These are phyloP conservation scores for Brassica nigra DNA, from an alignment of 345 rosid genomes.

Conservation along the genomic window DNA sequence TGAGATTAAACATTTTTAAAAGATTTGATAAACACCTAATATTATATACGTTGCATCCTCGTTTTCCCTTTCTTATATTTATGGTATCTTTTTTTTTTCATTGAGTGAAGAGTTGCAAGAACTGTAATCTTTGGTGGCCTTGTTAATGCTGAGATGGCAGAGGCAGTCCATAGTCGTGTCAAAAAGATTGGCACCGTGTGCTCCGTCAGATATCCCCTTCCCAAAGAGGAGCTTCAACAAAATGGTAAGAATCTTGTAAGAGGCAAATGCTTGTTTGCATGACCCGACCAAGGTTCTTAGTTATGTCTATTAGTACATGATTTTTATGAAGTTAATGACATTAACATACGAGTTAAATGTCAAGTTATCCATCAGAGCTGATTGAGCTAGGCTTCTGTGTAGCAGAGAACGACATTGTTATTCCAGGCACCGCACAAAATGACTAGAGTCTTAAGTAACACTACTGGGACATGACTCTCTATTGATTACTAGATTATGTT, in stretches of 20 bases:
- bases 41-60: not conserved
- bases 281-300: not conserved
- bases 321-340: not conserved
- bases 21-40: not conserved
- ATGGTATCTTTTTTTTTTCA: not conserved
- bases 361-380: not conserved
- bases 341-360: not conserved
- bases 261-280: not conserved
- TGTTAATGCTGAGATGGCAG: slow-evolving; percentile 66
- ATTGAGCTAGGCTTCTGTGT: slow-evolving; percentile 14
- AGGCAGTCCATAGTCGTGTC: slow-evolving; percentile 63
- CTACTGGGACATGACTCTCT: slow-evolving; percentile 2
- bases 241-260: slow-evolving; percentile 57
- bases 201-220: slow-evolving; percentile 80
- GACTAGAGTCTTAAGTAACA: not conserved
- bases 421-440: slow-evolving; percentile 8
- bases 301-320: not conserved
- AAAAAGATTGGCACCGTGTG: slow-evolving; percentile 71
- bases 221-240: slow-evolving; percentile 63
- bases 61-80: not conserved
- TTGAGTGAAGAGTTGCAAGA: slow-evolving; percentile 79
- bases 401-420: not conserved
- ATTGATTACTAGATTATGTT: slow-evolving; percentile 14
- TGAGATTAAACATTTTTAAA: not conserved
- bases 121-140: slow-evolving; percentile 92